Percentiles rank a stretch among this genome's conserved stretches.
phyloP scores from a whole-genome alignment of 2,329 filamentous ascomycete genomes.

The Colletotrichum somersetense region DNA sequence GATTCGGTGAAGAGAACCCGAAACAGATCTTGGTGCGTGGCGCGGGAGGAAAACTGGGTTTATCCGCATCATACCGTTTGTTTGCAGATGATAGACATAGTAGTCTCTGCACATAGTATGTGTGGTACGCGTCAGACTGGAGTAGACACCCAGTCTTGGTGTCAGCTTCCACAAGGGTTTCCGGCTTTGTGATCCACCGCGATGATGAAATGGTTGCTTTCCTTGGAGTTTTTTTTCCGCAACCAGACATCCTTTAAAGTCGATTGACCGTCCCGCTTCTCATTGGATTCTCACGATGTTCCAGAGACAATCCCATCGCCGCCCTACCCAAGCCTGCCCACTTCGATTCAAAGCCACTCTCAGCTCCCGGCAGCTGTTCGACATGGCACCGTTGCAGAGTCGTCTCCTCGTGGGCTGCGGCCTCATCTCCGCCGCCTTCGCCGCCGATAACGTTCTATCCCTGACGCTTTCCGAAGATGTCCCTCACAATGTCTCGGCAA shows the following conservation, averaged over 20 bases:
- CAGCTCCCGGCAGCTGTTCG: slow-evolving; percentile 6
- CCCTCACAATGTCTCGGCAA: slow-evolving; percentile 24
- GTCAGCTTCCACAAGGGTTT: slow-evolving; percentile 6
- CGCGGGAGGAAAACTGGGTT: slow-evolving; percentile 27
- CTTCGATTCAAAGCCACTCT: neutral
- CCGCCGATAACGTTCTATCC: slow-evolving; percentile 24
- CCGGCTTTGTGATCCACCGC: slow-evolving; percentile 31
- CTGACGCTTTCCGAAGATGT: slow-evolving; percentile 30
- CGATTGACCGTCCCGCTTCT: slow-evolving; percentile 17
- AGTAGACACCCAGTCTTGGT: slow-evolving; percentile 34
- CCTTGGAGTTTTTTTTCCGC: neutral
- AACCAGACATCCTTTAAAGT: slow-evolving; percentile 21
- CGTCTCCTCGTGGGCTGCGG: slow-evolving; percentile 32
- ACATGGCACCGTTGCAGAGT: slow-evolving; percentile 37
- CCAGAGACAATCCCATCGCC: slow-evolving; percentile 2
- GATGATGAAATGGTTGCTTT: slow-evolving; percentile 32
- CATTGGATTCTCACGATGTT: slow-evolving; percentile 24
- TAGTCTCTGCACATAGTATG: too few relatives aligned
- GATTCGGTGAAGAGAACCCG: slow-evolving; percentile 1
- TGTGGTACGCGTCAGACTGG: slow-evolving; percentile 38
- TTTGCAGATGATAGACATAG: neutral
- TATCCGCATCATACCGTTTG: neutral
- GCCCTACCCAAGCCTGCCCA: neutral
- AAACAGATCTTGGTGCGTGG: slow-evolving; percentile 17
- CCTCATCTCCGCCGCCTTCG: slow-evolving; percentile 25